phyloP scores from a whole-genome alignment of 2,329 filamentous ascomycete genomes.

The Arthroderma sp. region DNA sequence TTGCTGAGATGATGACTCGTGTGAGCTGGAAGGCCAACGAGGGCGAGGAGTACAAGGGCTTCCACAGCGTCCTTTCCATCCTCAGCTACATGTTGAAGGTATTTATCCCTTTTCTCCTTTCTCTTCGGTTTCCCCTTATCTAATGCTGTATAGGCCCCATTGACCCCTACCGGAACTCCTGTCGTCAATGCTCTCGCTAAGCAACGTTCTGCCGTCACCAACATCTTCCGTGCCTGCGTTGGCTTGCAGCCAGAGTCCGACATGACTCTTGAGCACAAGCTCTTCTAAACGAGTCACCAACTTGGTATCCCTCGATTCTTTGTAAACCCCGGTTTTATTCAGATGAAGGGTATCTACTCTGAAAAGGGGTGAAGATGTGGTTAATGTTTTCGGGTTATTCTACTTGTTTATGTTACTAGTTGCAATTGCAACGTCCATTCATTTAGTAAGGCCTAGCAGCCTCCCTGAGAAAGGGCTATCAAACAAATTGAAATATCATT shows the following conservation, averaged over 20 bases:
- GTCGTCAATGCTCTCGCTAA: constrained; percentile 93
- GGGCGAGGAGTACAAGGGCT: constrained; percentile 67
- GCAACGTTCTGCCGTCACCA: constrained; percentile 86
- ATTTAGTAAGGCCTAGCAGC: background rate
- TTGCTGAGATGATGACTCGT: constrained; percentile 97
- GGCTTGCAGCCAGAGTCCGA: constrained; percentile 95
- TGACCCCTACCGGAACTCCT: constrained; percentile 87
- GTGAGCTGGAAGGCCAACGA: constrained; percentile 72
- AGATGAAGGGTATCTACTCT: background rate
- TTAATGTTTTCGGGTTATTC: background rate
- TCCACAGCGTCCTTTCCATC: constrained; percentile 93
- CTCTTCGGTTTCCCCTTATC: background rate
- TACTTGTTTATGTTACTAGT: background rate
- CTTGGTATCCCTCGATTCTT: background rate
- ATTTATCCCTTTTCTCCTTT: constrained; percentile 9
- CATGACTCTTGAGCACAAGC: constrained; percentile 98
- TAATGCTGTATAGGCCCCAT: constrained; percentile 52
- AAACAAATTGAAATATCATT: background rate
- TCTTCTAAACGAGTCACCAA: constrained; percentile 48
- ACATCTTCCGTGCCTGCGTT: constrained; percentile 97
- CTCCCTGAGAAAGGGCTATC: background rate
- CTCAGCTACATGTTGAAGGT: constrained; percentile 95
- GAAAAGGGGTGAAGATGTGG: background rate
- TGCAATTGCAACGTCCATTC: background rate
- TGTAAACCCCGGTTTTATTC: background rate